phyloP scores from a whole-genome alignment of 208 protist genomes.

The Leishmania major region DNA sequence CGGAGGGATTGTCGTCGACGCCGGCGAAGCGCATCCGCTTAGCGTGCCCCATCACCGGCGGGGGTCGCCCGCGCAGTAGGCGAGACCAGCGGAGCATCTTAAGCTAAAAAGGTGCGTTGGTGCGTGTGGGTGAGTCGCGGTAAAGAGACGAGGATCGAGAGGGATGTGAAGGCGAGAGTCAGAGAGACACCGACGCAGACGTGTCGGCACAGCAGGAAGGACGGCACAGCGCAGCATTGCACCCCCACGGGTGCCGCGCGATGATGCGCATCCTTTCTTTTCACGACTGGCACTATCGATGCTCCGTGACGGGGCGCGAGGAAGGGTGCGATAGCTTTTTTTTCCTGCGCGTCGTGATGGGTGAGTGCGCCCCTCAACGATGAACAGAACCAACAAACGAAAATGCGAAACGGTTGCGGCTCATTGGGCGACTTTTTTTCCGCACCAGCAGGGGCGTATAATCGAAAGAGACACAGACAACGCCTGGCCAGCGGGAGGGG shows the following conservation, averaged over 20 bases:
- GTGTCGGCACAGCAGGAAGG: background rate
- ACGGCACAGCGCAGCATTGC: background rate
- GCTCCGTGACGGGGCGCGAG: background rate
- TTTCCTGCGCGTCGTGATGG: too few species aligned
- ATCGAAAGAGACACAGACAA: too few species aligned
- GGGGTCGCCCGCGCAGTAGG: slow-evolving; percentile 40
- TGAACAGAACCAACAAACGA: background rate
- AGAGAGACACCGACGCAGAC: background rate
- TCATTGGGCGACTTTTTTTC: too few species aligned
- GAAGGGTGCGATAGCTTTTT: background rate
- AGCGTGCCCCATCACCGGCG: slow-evolving; percentile 69
- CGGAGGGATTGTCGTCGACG: slow-evolving; percentile 87
- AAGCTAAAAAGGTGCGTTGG: background rate
- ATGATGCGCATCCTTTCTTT: background rate
- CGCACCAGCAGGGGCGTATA: too few species aligned
- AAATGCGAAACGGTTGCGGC: background rate
- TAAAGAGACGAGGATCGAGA: background rate
- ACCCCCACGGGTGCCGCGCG: background rate
- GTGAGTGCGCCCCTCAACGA: too few species aligned
- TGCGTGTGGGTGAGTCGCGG: background rate
- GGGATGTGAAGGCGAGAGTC: background rate
- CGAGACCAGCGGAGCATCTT: slow-evolving; percentile 48
- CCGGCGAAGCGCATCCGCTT: slow-evolving; percentile 75
- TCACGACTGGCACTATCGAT: background rate
- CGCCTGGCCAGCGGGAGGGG: too few species aligned